Evolutionary conservation across 805 yeast species (phyloP), one percentile per base, ranked within the genome.

Genomic region (Zygotorulaspora sp.): DNA sequence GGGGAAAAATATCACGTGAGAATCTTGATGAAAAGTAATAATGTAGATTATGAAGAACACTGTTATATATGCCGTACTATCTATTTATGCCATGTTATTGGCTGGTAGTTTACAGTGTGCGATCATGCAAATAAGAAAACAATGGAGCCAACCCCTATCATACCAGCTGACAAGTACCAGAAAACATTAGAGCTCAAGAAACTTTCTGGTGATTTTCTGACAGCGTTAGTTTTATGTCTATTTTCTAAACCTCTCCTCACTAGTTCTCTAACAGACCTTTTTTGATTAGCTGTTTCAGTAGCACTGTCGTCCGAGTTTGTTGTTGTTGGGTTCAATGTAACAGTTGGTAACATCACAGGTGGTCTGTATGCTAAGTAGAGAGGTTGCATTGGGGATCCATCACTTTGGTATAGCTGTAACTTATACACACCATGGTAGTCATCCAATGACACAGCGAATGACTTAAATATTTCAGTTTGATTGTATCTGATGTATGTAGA

Each of bases 331-430:
- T 89, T 90, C 71, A 92, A 67, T 0, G 97, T 89, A 36, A 60
- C 65, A 1, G 97, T 92, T 15, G 98, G 98, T 43, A 92, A 75
- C 98, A 92, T 92, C 75, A 83, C 72, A 7, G 98, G 94, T 5
- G 98, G 98, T 52, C 75, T 75, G 68, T 89, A 92, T 2, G 94
- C 96, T 61, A 92, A 72, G 63, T 87, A 92, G 53, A 92, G 62
- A 0, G 98, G 97, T 49, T 87, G 90, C 70, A 83, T 63, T 30
- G 78, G 78, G 12, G 84, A 61, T 12, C 97, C 97, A 60, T 82
- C 87, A 51, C 74, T 81, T 65, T 81, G 79, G 63, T 74, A 81
- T 43, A 92, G 67, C 45, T 80, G 80, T 40, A 92, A 73, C 49
- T 75, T 74, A 65, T 78, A 80, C 54, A 87, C 75, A 15, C 98